phyloP scores from a whole-genome alignment of 192 early-diverging fungal genomes.

The Mortierella antarctica region DNA sequence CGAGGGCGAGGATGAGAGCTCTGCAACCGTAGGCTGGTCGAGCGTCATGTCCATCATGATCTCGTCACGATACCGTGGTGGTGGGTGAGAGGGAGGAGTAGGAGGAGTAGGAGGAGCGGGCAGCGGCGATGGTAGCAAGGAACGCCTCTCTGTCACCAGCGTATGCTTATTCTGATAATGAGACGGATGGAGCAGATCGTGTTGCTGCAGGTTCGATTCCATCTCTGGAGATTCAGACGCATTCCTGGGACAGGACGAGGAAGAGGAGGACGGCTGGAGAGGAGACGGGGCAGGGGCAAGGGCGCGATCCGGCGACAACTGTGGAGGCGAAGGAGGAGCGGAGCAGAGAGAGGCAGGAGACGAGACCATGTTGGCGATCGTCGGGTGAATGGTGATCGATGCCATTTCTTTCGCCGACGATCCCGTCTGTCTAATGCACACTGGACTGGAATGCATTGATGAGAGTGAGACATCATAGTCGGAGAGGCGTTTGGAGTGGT shows the following conservation, averaged over 20 bases:
- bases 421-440: background rate
- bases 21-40: slow-evolving; percentile 4
- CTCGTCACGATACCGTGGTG: background rate
- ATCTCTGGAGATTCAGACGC: slow-evolving; percentile 22
- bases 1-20: slow-evolving; percentile 12
- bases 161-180: background rate
- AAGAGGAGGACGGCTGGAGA: background rate
- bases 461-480: too few species aligned
- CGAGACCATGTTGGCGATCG: slow-evolving; percentile 33
- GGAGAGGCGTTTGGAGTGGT: background rate
- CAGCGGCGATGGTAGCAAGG: background rate
- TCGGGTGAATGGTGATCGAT: slow-evolving; percentile 15
- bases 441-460: background rate
- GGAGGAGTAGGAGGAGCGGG: background rate
- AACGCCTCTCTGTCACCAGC: background rate
- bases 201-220: slow-evolving; percentile 3
- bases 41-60: slow-evolving; percentile 13
- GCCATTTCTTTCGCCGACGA: background rate
- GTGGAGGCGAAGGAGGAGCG: slow-evolving; percentile 3
- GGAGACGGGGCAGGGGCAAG: slow-evolving; percentile 14
- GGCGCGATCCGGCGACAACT: slow-evolving; percentile 5
- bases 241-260: slow-evolving; percentile 14
- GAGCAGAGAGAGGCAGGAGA: background rate
- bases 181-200: background rate
- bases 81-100: background rate